phyloP scores from a whole-genome alignment of 1,284 basidiomycete species.

The Heterobasidion irregulare region DNA sequence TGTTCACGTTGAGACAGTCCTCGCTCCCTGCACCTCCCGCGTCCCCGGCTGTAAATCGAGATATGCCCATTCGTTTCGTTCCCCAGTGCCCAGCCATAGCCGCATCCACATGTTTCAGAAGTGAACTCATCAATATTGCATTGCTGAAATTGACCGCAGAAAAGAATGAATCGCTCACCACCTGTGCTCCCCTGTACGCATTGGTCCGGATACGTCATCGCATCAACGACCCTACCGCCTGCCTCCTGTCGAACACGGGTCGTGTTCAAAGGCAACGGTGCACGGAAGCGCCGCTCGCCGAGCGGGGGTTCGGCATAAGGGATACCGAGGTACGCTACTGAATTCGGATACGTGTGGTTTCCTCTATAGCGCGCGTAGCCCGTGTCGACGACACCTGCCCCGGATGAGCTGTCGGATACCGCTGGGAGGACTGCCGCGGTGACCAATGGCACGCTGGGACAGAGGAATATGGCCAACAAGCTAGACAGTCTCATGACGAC shows the following conservation, averaged over 20 bases:
- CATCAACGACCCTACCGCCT: constrained; percentile 33
- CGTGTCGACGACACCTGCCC: constrained; percentile 16
- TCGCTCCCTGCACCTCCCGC: constrained; percentile 55
- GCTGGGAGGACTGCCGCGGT: too few relatives aligned
- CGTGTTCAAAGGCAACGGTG: constrained; percentile 24
- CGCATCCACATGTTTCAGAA: not conserved
- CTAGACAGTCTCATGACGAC: too few relatives aligned
- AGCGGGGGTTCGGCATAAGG: constrained; percentile 36
- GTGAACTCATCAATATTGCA: not conserved
- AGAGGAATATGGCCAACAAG: too few relatives aligned
- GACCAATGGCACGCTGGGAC: too few relatives aligned
- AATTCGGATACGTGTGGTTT: constrained; percentile 40
- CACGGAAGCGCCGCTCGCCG: constrained; percentile 27
- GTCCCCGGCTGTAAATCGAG: constrained; percentile 29
- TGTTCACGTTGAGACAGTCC: constrained; percentile 36
- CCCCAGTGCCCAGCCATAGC: not conserved
- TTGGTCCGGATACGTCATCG: constrained; percentile 41
- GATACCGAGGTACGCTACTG: constrained; percentile 45
- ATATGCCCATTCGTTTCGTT: not conserved
- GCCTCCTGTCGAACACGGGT: constrained; percentile 24
- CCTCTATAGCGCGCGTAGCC: constrained; percentile 34
- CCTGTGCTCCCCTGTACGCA: constrained; percentile 50
- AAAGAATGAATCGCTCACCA: constrained; percentile 20
- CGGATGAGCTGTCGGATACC: not conserved
- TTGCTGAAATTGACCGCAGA: not conserved